Evolutionary conservation across 2,329 filamentous ascomycete genomes (phyloP), one percentile per base, ranked within the genome.

Genomic region (Botrytis fragariae): DNA sequence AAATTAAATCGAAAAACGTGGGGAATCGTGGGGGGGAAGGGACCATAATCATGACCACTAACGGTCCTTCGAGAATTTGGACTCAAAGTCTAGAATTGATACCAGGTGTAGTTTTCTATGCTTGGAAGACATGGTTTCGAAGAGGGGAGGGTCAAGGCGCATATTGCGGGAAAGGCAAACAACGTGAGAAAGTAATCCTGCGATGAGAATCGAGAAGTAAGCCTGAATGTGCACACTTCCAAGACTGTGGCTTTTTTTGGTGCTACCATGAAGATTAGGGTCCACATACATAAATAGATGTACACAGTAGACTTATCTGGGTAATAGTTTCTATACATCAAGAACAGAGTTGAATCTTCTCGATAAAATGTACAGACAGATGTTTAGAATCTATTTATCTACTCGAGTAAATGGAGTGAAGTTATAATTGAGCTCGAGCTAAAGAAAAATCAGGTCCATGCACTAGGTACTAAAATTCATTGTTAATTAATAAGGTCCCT

Each of bases 101-200:
- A 22, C 12, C 16, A 51, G 32, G 32, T 25, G 32, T 10, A n/a
- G 32, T 3, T 10, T 63, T 42, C 61, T 42, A 44, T 63, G 32
- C 60, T 22, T 63, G 39, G 39, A 63, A 35, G 29, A n/a, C 44
- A 37, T 67, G 35, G 64, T 32, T 42, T 54, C 45, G 45, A 54
- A 39, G 64, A 42, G 39, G 48, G 51, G 35, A 42, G 22, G 25
- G 32, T 22, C 25, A n/a, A 25, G 44, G 68, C 51, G 39, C 68
- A 70, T 70, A 20, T 71, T n/a, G 69, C 69, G 42, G 59, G 35
- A 63, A 63, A 51, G 44, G 57, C 57, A 71, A 63, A 45, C 35
- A 42, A 10, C 25, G 61, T 64, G 32, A 37, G 63, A 67, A 45
- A 32, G 12, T 35, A n/a, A 51, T 45, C 5, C 35, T 42, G 39